phyloP scores from a whole-genome alignment of 768 basidiomycete species.

The Hypholoma fasciculare region DNA sequence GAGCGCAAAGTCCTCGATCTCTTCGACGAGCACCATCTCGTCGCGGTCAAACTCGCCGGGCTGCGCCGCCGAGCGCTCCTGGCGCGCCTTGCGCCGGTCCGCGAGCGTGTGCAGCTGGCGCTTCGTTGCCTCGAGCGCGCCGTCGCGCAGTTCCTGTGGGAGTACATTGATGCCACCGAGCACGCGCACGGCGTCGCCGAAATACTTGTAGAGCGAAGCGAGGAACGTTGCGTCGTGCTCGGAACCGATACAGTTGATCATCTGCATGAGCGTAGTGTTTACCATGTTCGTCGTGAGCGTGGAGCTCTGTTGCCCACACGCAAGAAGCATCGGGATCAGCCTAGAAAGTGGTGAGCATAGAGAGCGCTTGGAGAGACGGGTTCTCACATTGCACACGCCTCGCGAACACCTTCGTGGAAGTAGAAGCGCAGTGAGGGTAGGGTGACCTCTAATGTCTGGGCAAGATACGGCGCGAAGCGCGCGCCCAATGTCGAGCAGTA shows the following conservation, averaged over 20 bases:
- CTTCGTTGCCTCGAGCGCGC: constrained; percentile 68
- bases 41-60: constrained; percentile 49
- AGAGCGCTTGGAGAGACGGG: background rate
- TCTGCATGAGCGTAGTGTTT: constrained; percentile 62
- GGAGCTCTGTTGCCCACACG: constrained; percentile 64
- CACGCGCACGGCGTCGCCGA: constrained; percentile 60
- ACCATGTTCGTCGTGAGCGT: constrained; percentile 72
- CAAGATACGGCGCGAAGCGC: constrained; percentile 70
- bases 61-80: constrained; percentile 22
- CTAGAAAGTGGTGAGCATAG: constrained; percentile 31
- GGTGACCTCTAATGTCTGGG: constrained; percentile 70
- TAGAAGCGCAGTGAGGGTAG: constrained; percentile 73
- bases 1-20: constrained; percentile 81
- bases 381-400: constrained; percentile 72
- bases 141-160: constrained; percentile 50
- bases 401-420: constrained; percentile 84
- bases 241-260: constrained; percentile 60
- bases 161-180: constrained; percentile 56
- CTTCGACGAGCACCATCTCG: constrained; percentile 71
- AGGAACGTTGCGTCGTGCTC: constrained; percentile 80
- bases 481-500: constrained; percentile 70
- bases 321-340: constrained; percentile 69
- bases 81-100: constrained; percentile 61
- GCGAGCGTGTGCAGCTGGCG: constrained; percentile 69
- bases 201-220: constrained; percentile 71